A percentile compares a stretch with the other conserved stretches of the same genome.
phyloP scores from a whole-genome alignment of 140 eudicot species.

The Flaveria floridana region DNA sequence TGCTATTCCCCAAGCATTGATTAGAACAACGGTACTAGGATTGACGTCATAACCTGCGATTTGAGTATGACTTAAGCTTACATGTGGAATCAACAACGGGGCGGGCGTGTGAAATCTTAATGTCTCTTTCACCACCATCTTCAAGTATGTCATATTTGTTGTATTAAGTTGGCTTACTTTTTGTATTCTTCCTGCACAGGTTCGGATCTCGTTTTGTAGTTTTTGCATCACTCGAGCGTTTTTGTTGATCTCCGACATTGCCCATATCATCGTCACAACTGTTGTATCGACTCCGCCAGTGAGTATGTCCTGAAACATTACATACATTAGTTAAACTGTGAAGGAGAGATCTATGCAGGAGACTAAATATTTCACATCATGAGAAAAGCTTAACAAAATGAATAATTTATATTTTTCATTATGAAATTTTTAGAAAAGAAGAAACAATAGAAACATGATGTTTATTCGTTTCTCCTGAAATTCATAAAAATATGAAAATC shows the following conservation, averaged over 20 bases:
- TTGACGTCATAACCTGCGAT: slow-evolving; percentile 24
- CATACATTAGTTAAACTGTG: background rate
- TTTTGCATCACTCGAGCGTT: slow-evolving; percentile 22
- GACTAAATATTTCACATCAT: no score
- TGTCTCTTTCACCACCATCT: slow-evolving; percentile 16
- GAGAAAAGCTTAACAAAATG: no score
- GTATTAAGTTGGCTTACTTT: slow-evolving; percentile 6
- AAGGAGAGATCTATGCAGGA: no score
- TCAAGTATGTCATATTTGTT: background rate
- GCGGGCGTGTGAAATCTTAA: slow-evolving; percentile 25
- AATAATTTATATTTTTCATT: no score
- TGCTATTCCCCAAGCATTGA: slow-evolving; percentile 30
- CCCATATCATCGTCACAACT: slow-evolving; percentile 16
- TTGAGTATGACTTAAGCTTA: slow-evolving; percentile 2
- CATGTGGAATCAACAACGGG: slow-evolving; percentile 11
- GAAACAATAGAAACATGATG: no score
- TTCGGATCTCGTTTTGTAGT: slow-evolving; percentile 26
- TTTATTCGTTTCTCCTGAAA: no score
- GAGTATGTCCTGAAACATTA: slow-evolving; percentile 21
- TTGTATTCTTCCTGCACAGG: background rate
- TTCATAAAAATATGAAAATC: no score
- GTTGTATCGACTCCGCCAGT: slow-evolving; percentile 21
- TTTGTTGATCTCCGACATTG: slow-evolving; percentile 23
- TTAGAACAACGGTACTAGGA: background rate
- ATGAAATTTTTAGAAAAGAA: no score